phyloP scores from a whole-genome alignment of 441 rosid genomes.

The Capsella rubella region DNA sequence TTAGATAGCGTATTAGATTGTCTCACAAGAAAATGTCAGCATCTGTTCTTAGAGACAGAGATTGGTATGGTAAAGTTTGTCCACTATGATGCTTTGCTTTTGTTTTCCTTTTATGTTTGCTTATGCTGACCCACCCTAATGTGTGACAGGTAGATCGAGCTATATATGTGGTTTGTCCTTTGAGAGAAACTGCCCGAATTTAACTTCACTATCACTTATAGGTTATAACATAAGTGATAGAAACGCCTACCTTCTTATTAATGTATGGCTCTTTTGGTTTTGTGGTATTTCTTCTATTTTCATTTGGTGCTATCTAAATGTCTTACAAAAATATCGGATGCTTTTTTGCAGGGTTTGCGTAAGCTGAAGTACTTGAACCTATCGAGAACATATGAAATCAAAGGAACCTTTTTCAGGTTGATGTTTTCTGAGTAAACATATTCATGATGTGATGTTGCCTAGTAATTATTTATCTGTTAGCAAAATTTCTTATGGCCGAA shows the following conservation, averaged over 20 bases:
- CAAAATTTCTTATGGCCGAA: neutral
- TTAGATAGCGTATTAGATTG: neutral
- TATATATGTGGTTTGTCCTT: neutral
- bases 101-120: neutral
- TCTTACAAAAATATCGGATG: neutral
- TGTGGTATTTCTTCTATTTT: conserved; percentile 15
- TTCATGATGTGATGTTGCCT: neutral
- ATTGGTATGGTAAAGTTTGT: conserved; percentile 17
- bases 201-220: conserved; percentile 35
- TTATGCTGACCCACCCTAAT: conserved; percentile 6
- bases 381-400: conserved; percentile 14
- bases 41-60: conserved; percentile 66
- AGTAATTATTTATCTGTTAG: neutral
- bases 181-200: conserved; percentile 28
- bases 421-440: neutral
- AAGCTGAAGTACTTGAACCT: conserved; percentile 35
- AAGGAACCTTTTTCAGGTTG: conserved; percentile 40
- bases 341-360: conserved; percentile 31
- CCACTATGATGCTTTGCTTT: conserved; percentile 12
- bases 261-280: conserved; percentile 24
- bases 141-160: conserved; percentile 18
- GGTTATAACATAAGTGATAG: conserved; percentile 2
- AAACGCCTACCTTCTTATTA: neutral
- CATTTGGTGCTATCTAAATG: conserved; percentile 1
- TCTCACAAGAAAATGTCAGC: conserved; percentile 32